phyloP scores from a whole-genome alignment of 2,329 filamentous ascomycete species.

The Hypoxylon sp. region DNA sequence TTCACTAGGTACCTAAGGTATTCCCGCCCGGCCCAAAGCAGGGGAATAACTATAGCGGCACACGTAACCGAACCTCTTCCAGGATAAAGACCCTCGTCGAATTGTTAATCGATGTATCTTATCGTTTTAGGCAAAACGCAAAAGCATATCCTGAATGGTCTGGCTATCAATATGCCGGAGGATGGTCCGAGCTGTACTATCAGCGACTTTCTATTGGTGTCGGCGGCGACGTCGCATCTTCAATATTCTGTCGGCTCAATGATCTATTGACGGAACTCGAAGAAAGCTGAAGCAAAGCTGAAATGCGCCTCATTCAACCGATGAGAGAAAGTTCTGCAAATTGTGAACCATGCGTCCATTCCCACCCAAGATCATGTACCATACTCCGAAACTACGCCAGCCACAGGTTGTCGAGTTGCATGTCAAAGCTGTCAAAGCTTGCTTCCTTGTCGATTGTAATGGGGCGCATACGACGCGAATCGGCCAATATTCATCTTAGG shows the following conservation, averaged over 20 bases:
- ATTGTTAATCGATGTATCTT: not conserved
- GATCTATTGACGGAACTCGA: not conserved
- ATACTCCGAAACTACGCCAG: not conserved
- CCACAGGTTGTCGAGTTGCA: not conserved
- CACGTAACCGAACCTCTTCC: too few species aligned
- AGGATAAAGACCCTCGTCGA: not conserved
- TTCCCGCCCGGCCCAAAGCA: too few species aligned
- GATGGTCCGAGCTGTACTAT: not conserved
- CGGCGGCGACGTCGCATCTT: not conserved
- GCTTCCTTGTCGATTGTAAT: not conserved
- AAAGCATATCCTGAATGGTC: not conserved
- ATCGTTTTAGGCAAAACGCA: not conserved
- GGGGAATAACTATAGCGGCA: too few species aligned
- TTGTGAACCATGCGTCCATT: not conserved
- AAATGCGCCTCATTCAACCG: not conserved
- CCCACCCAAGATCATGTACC: not conserved
- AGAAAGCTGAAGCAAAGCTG: not conserved
- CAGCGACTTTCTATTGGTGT: not conserved
- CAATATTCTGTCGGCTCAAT: not conserved
- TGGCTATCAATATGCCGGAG: not conserved
- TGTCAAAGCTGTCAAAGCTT: not conserved
- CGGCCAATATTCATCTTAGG: conserved; percentile 13
- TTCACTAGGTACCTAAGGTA: too few species aligned
- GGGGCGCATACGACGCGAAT: not conserved
- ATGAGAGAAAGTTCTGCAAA: not conserved